Evolutionary conservation across 208 protist genomes (phyloP).

Genomic region (Crithidia acanthocephali): DNA sequence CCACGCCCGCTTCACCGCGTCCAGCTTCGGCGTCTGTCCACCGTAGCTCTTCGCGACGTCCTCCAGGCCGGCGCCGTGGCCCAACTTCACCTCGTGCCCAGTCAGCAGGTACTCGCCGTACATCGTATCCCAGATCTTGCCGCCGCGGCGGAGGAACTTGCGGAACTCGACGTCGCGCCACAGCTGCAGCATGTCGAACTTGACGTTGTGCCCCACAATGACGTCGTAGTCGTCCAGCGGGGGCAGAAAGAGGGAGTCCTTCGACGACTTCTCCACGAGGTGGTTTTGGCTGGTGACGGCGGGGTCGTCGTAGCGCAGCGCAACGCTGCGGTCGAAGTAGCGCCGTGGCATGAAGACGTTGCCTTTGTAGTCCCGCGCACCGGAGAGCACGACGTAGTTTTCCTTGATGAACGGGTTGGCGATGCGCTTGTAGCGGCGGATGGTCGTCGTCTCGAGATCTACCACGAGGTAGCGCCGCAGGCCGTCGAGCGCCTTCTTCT

Average conservation of each 20-base stretch:
- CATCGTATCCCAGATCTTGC: conserved; percentile 95
- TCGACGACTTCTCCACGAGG: conserved; percentile 80
- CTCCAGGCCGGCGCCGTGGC: conserved; percentile 84
- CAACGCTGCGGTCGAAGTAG: conserved; percentile 83
- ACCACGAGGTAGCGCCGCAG: conserved; percentile 83
- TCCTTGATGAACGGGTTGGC: conserved; percentile 91
- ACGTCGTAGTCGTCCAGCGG: conserved; percentile 91
- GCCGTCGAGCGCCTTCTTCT: conserved; percentile 61
- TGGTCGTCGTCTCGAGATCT: conserved; percentile 92
- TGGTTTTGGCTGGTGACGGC: conserved; percentile 62
- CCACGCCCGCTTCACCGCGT: conserved; percentile 93
- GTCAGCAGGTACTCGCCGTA: conserved; percentile 93
- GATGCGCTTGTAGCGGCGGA: conserved; percentile 89
- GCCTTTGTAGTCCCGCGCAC: conserved; percentile 86
- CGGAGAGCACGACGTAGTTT: conserved; percentile 92
- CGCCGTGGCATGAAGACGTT: conserved; percentile 86
- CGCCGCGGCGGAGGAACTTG: conserved; percentile 82
- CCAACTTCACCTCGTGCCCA: conserved; percentile 88
- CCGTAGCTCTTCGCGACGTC: conserved; percentile 93
- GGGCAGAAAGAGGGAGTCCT: conserved; percentile 85
- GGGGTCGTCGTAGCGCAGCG: conserved; percentile 82
- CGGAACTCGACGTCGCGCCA: conserved; percentile 88
- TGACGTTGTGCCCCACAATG: conserved; percentile 94
- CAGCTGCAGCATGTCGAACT: conserved; percentile 93
- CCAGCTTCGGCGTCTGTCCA: conserved; percentile 86